These are phyloP conservation scores for Aureobasidium sp. DNA, from an alignment of 2,329 filamentous ascomycete genomes.

Conservation along the genomic window DNA sequence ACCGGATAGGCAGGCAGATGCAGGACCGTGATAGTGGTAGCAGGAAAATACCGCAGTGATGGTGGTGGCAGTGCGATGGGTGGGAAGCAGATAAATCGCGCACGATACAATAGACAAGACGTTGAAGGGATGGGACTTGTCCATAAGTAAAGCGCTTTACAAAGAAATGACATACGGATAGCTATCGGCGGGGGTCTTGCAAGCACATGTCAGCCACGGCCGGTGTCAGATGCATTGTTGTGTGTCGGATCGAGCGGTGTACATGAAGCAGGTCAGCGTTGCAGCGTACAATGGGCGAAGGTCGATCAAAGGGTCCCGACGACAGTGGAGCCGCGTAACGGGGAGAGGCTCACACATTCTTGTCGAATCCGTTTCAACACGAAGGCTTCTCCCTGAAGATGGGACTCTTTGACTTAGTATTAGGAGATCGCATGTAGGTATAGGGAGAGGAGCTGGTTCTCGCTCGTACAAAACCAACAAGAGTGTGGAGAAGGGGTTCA, in stretches of 20 bases:
- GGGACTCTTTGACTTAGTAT: background rate
- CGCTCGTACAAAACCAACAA: background rate
- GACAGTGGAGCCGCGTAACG: background rate
- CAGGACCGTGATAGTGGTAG: constrained; percentile 2
- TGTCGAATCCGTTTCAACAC: background rate
- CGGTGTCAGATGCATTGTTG: background rate
- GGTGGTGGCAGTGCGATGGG: constrained; percentile 12
- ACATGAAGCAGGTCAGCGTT: constrained; percentile 9
- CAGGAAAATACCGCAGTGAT: background rate
- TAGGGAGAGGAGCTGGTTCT: background rate
- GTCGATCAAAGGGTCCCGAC: background rate
- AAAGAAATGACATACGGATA: background rate
- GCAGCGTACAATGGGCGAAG: background rate
- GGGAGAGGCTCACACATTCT: no score
- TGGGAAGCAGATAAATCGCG: constrained; percentile 9
- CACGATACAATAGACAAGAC: background rate
- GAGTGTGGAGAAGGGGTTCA: background rate
- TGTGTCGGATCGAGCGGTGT: constrained; percentile 4
- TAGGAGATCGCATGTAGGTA: background rate
- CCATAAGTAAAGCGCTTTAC: constrained; percentile 3
- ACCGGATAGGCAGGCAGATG: background rate
- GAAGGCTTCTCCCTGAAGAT: background rate
- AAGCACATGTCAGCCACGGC: constrained; percentile 9
- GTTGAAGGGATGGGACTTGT: background rate
- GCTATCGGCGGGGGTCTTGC: background rate